phyloP scores from a whole-genome alignment of 257 asterid genomes.

The Solanum dulcamara region DNA sequence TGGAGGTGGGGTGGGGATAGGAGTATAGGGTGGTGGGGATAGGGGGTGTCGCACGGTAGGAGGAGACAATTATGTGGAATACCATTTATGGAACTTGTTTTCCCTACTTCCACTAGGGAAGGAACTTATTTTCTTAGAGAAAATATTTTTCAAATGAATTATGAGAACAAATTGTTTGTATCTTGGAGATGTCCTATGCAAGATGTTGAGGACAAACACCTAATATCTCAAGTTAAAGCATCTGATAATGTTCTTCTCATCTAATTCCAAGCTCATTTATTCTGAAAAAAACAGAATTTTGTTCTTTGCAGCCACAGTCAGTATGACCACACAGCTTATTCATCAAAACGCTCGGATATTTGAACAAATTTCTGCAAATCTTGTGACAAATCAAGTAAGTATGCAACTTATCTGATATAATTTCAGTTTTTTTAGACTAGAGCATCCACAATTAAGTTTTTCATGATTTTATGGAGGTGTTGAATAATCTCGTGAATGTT shows the following conservation, averaged over 20 bases:
- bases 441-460: neutral
- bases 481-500: too few relatives aligned
- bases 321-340: constrained; percentile 50
- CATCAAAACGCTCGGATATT: constrained; percentile 60
- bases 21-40: too few relatives aligned
- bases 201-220: neutral
- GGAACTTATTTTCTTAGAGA: too few relatives aligned
- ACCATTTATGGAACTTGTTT: too few relatives aligned
- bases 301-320: constrained; percentile 27
- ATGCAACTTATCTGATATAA: neutral
- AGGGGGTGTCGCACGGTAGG: too few relatives aligned
- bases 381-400: constrained; percentile 50
- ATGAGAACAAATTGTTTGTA: too few relatives aligned
- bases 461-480: neutral
- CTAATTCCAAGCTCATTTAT: neutral
- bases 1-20: too few relatives aligned
- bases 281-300: neutral
- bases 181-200: too few relatives aligned
- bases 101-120: too few relatives aligned
- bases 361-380: constrained; percentile 61
- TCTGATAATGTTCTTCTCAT: neutral
- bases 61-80: too few relatives aligned
- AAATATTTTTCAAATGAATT: too few relatives aligned
- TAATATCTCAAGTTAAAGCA: neutral
- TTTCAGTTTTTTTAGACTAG: neutral